Evolutionary conservation across 148 eudicot species (phyloP).

Genomic region (Vaccinium macrocarpon): DNA sequence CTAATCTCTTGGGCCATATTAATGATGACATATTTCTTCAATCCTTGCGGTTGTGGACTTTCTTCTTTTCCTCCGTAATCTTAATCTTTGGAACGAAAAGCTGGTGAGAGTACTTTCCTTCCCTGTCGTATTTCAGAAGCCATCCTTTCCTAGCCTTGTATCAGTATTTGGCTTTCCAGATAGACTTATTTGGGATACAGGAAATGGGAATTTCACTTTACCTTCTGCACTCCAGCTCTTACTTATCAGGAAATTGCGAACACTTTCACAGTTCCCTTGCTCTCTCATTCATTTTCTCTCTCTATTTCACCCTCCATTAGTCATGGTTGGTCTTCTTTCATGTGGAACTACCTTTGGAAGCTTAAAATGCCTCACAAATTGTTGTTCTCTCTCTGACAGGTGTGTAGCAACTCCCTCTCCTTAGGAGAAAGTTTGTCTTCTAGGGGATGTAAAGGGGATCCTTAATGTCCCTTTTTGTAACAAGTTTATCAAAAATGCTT

Average conservation of each 20-base stretch:
- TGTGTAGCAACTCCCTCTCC: neutral
- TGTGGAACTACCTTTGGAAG: neutral
- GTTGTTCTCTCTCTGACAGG: neutral
- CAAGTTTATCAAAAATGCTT: neutral
- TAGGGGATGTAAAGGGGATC: neutral
- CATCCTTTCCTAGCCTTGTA: neutral
- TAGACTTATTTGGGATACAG: neutral
- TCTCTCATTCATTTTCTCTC: neutral
- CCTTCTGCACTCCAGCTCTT: neutral
- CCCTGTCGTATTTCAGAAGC: neutral
- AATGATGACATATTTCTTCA: neutral
- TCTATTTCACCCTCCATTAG: neutral
- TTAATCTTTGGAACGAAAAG: neutral
- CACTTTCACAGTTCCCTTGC: neutral
- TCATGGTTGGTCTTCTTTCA: neutral
- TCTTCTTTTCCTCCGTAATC: neutral
- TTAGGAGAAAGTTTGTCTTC: neutral
- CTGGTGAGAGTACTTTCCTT: neutral
- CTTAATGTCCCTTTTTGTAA: neutral
- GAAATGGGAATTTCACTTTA: neutral
- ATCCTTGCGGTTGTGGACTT: neutral
- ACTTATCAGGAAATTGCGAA: neutral
- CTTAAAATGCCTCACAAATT: neutral
- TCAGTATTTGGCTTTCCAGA: neutral
- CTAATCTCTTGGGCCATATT: neutral